A percentile compares a stretch with the other conserved stretches of the same genome.
Evolutionary conservation across 768 basidiomycete genomes (phyloP).

Genomic region (Agaricus blazei): DNA sequence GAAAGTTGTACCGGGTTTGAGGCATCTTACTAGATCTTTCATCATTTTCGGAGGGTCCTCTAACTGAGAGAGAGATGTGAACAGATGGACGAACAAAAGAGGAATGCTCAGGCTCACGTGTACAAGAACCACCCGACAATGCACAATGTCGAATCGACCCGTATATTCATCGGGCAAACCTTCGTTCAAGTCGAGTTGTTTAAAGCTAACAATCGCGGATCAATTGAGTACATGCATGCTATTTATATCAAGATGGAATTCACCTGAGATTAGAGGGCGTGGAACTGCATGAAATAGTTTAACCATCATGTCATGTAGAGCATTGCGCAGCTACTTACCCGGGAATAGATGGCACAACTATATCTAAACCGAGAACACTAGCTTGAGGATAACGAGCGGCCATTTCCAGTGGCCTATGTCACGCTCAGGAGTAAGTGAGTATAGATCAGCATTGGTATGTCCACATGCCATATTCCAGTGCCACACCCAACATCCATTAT

Average conservation of each 20-base stretch:
- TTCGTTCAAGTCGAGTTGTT: conserved; percentile 16
- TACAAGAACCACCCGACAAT: conserved; percentile 22
- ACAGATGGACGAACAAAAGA: not conserved
- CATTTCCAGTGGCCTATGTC: conserved; percentile 21
- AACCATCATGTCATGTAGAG: not conserved
- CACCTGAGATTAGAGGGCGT: conserved; percentile 2
- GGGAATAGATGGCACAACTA: conserved; percentile 11
- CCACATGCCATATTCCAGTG: conserved; percentile 22
- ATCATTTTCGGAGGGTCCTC: conserved; percentile 14
- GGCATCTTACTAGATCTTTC: conserved; percentile 11
- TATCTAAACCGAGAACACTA: conserved; percentile 21
- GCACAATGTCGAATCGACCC: conserved; percentile 19
- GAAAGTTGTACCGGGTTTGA: conserved; percentile 17
- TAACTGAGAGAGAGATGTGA: conserved; percentile 9
- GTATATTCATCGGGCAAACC: conserved; percentile 16
- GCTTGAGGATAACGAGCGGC: conserved; percentile 17
- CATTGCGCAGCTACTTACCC: conserved; percentile 8
- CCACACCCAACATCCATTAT: conserved; percentile 25
- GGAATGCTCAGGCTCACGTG: conserved; percentile 16
- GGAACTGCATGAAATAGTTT: not conserved
- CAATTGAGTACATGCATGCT: not conserved
- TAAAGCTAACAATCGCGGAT: conserved; percentile 15
- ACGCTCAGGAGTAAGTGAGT: not conserved
- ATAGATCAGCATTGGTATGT: not conserved
- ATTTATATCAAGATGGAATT: not conserved